These are phyloP conservation scores for Phlebiopsis flavidoalba DNA, from an alignment of 768 basidiomycete genomes.

Conservation along the genomic window DNA sequence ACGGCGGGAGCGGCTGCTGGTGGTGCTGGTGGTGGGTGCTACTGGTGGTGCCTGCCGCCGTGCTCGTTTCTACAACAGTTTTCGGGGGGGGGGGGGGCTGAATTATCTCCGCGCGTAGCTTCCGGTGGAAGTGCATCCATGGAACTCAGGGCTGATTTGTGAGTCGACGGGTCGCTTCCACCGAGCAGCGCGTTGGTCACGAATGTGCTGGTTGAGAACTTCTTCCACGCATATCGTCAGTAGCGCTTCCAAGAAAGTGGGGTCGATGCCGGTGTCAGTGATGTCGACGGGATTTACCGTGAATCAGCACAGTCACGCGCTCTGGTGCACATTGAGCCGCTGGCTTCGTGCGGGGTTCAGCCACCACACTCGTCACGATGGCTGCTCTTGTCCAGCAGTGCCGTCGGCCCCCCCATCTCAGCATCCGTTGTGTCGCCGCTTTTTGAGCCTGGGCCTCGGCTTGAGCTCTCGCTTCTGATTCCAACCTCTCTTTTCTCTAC, in stretches of 20 bases:
- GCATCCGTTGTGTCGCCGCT: conserved; percentile 37
- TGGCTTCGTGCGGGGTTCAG: conserved; percentile 15
- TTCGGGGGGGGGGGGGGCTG: too few species aligned
- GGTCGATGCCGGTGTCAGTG: conserved; percentile 97
- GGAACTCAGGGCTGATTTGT: conserved; percentile 90
- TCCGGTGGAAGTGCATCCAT: conserved; percentile 94
- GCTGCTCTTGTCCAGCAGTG: conserved; percentile 10
- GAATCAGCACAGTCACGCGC: conserved; percentile 85
- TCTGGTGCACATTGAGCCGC: conserved; percentile 38
- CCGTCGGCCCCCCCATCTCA: conserved; percentile 51
- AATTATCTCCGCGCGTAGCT: conserved; percentile 94
- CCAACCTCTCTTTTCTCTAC: conserved; percentile 26
- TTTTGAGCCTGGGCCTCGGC: neutral
- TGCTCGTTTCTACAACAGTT: conserved; percentile 72
- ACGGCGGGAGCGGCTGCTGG: conserved; percentile 29
- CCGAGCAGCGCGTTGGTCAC: conserved; percentile 81
- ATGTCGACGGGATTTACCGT: conserved; percentile 94
- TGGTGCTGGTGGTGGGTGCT: conserved; percentile 23
- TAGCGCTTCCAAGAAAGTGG: conserved; percentile 93
- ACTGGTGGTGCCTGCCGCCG: conserved; percentile 42
- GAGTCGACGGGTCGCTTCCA: conserved; percentile 76
- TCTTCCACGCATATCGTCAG: conserved; percentile 99
- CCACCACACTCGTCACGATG: neutral
- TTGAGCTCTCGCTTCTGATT: conserved; percentile 14
- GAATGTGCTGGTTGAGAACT: conserved; percentile 93